Percentiles rank a stretch among this genome's conserved stretches.
Conservation (phyloP, 2,329 filamentous ascomycete genomes). For the Colletotrichum coccodes region DNA sequence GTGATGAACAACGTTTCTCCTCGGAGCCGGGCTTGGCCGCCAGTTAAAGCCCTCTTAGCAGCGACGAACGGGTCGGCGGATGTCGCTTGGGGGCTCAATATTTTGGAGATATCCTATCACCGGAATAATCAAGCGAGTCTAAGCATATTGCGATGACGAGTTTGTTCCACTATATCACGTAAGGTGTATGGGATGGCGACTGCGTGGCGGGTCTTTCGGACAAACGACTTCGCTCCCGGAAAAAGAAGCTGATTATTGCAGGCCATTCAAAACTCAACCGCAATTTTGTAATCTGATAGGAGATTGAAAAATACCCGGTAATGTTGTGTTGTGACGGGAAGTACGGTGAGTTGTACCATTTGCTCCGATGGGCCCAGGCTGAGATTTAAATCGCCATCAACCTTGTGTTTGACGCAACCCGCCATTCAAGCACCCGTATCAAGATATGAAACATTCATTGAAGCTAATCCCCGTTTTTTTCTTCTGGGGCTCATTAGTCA, state of each 20-base stretch:
- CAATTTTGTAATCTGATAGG: too few relatives aligned
- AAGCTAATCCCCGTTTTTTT: not conserved
- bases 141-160: slow-evolving; percentile 9
- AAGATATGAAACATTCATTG: not conserved
- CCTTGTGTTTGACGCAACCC: slow-evolving; percentile 13
- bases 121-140: not conserved
- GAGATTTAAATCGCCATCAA: slow-evolving; percentile 11
- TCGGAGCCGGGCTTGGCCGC: not conserved
- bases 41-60: not conserved
- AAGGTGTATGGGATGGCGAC: not conserved
- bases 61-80: not conserved
- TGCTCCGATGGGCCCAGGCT: not conserved
- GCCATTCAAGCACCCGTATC: not conserved
- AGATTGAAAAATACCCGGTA: too few relatives aligned
- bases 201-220: too few relatives aligned
- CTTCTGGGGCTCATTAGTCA: not conserved
- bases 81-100: not conserved
- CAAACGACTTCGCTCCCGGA: too few relatives aligned
- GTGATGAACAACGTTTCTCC: not conserved
- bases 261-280: too few relatives aligned
- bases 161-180: slow-evolving; percentile 23
- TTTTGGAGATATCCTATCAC: not conserved
- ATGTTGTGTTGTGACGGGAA: not conserved
- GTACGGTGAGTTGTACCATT: not conserved
- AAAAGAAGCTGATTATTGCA: too few relatives aligned